phyloP scores from a whole-genome alignment of 768 basidiomycete genomes.

The Arthromyces matolae region DNA sequence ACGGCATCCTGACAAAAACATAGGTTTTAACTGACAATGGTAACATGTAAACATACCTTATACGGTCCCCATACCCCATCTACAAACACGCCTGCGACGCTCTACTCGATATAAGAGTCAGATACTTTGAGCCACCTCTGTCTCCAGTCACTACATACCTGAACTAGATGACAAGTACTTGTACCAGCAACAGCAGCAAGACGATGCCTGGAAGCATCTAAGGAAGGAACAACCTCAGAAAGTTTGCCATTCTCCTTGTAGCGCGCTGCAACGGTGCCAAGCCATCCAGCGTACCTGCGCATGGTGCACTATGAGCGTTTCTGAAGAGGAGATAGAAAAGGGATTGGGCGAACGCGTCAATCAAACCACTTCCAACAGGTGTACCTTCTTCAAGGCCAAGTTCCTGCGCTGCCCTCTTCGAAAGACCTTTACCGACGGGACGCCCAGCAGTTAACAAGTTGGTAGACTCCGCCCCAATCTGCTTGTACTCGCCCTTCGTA shows the following conservation, averaged over 20 bases:
- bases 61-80: conserved; percentile 93
- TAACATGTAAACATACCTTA: conserved; percentile 39
- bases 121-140: too few species aligned
- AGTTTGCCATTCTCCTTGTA: conserved; percentile 50
- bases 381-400: conserved; percentile 84
- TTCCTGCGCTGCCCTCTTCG: conserved; percentile 74
- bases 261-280: conserved; percentile 89
- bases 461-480: conserved; percentile 66
- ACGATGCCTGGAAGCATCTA: conserved; percentile 76
- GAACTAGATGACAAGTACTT: conserved; percentile 92
- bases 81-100: conserved; percentile 79
- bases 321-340: too few species aligned
- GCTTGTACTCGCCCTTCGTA: conserved; percentile 62
- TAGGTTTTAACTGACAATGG: neutral
- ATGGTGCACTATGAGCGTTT: too few species aligned
- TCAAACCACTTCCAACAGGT: conserved; percentile 89
- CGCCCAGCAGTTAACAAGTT: conserved; percentile 76
- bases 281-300: conserved; percentile 87
- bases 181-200: conserved; percentile 95
- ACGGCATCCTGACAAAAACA: conserved; percentile 63
- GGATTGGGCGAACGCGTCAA: conserved; percentile 94
- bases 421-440: conserved; percentile 83
- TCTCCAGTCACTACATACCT: conserved; percentile 38
- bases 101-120: too few species aligned
- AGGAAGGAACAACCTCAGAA: conserved; percentile 49